Evolutionary conservation across 495 filamentous ascomycete species (phyloP).

Genomic region (Aspergillus indologenus): DNA sequence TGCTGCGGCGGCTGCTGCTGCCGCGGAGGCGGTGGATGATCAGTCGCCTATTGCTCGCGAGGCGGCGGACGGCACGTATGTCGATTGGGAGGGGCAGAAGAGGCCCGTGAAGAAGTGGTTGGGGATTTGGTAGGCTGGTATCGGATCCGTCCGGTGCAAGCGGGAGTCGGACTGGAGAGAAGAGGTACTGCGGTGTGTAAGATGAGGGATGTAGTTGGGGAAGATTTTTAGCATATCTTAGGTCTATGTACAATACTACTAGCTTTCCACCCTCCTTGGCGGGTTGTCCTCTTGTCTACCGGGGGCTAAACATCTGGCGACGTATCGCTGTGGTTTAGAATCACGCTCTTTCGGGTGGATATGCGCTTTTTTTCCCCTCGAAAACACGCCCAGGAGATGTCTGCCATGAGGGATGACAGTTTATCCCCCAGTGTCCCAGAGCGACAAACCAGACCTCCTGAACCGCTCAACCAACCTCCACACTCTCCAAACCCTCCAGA

Average conservation of each 20-base stretch:
- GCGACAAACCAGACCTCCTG: not conserved
- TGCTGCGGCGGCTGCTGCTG: conserved; percentile 12
- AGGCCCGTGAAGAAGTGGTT: conserved; percentile 60
- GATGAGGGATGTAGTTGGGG: not conserved
- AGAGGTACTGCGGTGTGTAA: not conserved
- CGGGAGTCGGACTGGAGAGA: too few relatives aligned
- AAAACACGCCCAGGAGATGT: not conserved
- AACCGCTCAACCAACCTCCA: conserved; percentile 36
- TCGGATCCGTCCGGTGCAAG: not conserved
- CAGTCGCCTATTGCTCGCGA: conserved; percentile 32
- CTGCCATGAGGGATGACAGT: not conserved
- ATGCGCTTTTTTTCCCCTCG: not conserved
- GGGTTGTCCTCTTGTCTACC: not conserved
- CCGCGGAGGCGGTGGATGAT: conserved; percentile 27
- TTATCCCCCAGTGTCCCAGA: not conserved
- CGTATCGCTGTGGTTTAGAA: not conserved
- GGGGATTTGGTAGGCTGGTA: conserved; percentile 52
- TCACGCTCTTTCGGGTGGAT: not conserved
- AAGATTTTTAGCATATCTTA: not conserved
- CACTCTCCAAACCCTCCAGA: conserved; percentile 67
- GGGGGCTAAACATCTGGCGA: not conserved
- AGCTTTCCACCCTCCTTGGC: conserved; percentile 1
- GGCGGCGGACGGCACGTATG: conserved; percentile 24
- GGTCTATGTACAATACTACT: conserved; percentile 5
- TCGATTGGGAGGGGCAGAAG: conserved; percentile 46